A percentile compares a stretch with the other conserved stretches of the same genome.
phyloP scores from a whole-genome alignment of 352 stramenopile genomes.

The Phytophthora macrochlamydospora region DNA sequence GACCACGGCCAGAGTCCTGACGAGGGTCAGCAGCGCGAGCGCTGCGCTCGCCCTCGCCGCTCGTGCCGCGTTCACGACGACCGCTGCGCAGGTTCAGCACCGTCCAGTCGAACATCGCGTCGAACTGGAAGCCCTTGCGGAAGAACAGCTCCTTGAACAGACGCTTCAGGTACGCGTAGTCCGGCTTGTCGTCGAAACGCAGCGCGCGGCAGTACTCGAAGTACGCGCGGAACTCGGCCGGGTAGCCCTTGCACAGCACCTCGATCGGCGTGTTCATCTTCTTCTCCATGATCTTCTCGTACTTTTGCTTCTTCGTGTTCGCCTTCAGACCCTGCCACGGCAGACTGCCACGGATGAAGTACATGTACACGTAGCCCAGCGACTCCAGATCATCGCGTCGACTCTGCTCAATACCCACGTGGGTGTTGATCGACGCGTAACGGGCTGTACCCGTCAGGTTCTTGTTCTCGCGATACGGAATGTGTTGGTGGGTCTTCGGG shows the following conservation, averaged over 20 bases:
- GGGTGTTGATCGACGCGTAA: conserved; percentile 99
- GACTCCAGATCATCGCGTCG: conserved; percentile 98
- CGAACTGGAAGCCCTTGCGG: conserved; percentile 98
- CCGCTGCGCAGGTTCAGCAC: conserved; percentile 90
- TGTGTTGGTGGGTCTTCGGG: conserved; percentile 89
- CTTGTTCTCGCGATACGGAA: conserved; percentile 92
- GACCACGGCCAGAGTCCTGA: conserved; percentile 52
- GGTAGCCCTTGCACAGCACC: conserved; percentile 94
- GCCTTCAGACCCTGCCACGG: conserved; percentile 98
- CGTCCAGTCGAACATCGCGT: conserved; percentile 99
- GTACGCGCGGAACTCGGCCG: conserved; percentile 97
- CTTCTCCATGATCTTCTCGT: conserved; percentile 99
- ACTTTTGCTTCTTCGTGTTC: conserved; percentile 95
- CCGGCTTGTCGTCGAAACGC: conserved; percentile 89
- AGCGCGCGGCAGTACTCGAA: conserved; percentile 93
- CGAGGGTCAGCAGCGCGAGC: conserved; percentile 56
- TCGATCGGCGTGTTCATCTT: conserved; percentile 96
- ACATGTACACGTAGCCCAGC: conserved; percentile 96
- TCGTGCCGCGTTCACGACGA: conserved; percentile 65
- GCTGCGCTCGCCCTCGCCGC: conserved; percentile 68
- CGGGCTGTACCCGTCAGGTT: conserved; percentile 95
- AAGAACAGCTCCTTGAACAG: conserved; percentile 99
- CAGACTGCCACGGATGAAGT: conserved; percentile 94
- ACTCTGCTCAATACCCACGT: conserved; percentile 98
- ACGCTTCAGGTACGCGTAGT: conserved; percentile 92